Evolutionary conservation across 805 yeast species (phyloP), one percentile per base, ranked within the genome.

Genomic region (Cyberlindnera euphorbiae): DNA sequence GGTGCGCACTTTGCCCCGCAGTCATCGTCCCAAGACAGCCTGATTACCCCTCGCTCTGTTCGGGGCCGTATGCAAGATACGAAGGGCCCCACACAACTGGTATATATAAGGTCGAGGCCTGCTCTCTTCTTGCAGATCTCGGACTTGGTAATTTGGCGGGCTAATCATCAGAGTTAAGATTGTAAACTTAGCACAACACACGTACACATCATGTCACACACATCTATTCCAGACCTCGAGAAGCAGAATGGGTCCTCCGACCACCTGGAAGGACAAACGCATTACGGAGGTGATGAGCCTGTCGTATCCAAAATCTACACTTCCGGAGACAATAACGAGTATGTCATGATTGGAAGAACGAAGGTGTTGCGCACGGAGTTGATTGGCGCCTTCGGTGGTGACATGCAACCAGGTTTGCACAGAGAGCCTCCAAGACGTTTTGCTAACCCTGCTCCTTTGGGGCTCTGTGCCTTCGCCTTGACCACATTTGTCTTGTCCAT

Each of bases 321-420:
- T 3, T 44, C 59, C 6, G 72, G 71, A 14, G 63, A 56, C 3
- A 81, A 78, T 49, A 77, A 77, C 28, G 82, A 81, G 30, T 79
- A 75, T 54, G 67, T 86, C 38, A 75, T 67, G 44, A 73, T 86
- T 46, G 96, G 95, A 4, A 71, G 77, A 50, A 78, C 81, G 44
- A 79, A 73, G 57, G 86, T 81, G 43, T 66, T 75, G 37, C 74
- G 70, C 48, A 58, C 67, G 35, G 89, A 82, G 33, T 65, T 82
- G 38, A 61, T 66, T 35, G 60, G 60, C 17, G 90, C 90, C 3
- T 82, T 82, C 46, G 96, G 95, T 59, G 96, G 96, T 79, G 70
- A 82, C 14, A 63, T 83, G 55, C 78, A 79, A 47, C 86, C 93
- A 17, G 90, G 86, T 67, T 31, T 66, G 38, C 58, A 74, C 19